Base-by-base conservation (phyloP, 192 early-diverging fungal species). In the Coemansia sp. region DNA sequence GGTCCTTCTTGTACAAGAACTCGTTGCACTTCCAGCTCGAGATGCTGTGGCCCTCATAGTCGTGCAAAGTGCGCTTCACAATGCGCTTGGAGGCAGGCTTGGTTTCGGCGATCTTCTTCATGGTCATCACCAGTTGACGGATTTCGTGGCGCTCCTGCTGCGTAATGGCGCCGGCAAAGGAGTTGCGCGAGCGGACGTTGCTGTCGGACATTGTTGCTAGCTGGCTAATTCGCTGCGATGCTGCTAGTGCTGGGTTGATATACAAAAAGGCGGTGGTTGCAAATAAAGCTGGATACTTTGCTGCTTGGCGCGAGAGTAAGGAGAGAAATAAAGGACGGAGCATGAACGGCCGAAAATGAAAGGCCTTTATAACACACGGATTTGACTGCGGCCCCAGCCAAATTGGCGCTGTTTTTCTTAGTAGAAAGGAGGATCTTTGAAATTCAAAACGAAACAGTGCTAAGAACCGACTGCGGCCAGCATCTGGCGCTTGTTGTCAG, bases 1-100 rank as follows among this genome's bases (percentile, higher is more conserved):
- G 79, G 7, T 84, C 78, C 61, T 87, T 91, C 59, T 87, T 88
- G 73, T 91, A 94, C 43, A 89, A 70, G 38, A 65, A 86, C 68
- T 94, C 92, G 47, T 71, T 86, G 78, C 90, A 85, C 36, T 82
- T 89, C 92, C 92, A 93, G 76, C 81, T 78, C 41, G 62, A 59
- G 22, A 83, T 42, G 31, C 32, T 27, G 19, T 65, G 65, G 20
- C 65, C 81, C 40, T 66, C 46, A n/a, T 59, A 68, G n/a, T 70
- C 62, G 56, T 74, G 63, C 27, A 45, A 49, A 27, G 76, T 74
- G 20, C 65, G 64, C 17, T 68, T 54, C 54, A 83, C 71, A 12
- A 78, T 59, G 8, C 59, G 68, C 72, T 72, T 83, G 12, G 76
- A 72, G 25, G 76, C 20, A 7, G 72, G 62, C 15, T 51, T 57